A percentile compares a stretch with the other conserved stretches of the same genome.
Conservation (phyloP, 2,329 filamentous ascomycete genomes). For the Endoconidiophora polonica region DNA sequence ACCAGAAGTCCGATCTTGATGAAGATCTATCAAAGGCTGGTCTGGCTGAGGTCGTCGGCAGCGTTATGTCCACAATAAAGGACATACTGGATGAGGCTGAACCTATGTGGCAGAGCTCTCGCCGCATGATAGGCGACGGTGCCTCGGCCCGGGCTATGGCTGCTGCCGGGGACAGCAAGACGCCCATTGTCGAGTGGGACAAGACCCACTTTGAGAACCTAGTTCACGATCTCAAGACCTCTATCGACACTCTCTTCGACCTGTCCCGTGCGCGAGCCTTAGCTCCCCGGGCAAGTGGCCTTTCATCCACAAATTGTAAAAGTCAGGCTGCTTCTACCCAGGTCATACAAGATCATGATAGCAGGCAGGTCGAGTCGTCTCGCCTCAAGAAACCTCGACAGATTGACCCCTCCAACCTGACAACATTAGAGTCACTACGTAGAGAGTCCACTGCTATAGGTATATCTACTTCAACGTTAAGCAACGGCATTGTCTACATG, state of each 20-base stretch:
- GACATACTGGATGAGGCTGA: conserved; percentile 65
- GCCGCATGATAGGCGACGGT: not conserved
- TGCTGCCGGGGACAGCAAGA: conserved; percentile 35
- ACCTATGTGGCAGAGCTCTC: conserved; percentile 48
- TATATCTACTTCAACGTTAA: not conserved
- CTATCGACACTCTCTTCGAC: conserved; percentile 66
- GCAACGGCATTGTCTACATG: conserved; percentile 24
- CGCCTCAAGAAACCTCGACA: conserved; percentile 44
- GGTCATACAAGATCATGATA: conserved; percentile 27
- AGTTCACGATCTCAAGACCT: conserved; percentile 55
- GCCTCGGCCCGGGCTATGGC: conserved; percentile 4
- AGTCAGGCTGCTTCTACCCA: conserved; percentile 16
- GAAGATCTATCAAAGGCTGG: conserved; percentile 56
- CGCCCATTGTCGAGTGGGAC: conserved; percentile 45
- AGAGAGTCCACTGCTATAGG: conserved; percentile 4
- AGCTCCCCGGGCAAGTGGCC: conserved; percentile 17
- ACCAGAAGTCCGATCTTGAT: conserved; percentile 52
- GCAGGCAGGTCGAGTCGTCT: conserved; percentile 38
- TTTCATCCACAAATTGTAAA: not conserved
- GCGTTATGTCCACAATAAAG: conserved; percentile 66
- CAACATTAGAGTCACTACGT: conserved; percentile 22
- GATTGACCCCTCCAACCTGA: conserved; percentile 38
- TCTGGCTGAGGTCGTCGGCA: conserved; percentile 59
- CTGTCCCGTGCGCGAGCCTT: conserved; percentile 49
- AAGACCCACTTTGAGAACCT: conserved; percentile 60